Base-by-base conservation (phyloP, 208 protist species). In the Leishmania martiniquensis region DNA sequence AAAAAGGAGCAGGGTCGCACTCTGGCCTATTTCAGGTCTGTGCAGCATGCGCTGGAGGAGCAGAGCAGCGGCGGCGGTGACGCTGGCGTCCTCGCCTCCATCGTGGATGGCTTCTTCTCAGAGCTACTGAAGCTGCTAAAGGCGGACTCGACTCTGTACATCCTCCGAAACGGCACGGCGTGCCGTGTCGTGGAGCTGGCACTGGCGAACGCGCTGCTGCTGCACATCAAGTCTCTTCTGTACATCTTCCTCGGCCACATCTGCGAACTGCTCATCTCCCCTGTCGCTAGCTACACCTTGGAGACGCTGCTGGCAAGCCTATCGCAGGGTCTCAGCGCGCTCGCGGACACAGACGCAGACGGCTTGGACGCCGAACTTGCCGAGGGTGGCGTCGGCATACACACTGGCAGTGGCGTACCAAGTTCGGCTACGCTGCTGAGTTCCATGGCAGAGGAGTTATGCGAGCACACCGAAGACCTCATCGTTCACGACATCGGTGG, bases 1-100 rank as follows among this genome's bases (percentile, higher is more conserved):
- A 98, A 98, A 77, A 98, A 98, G 76, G 93, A 98, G 66, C 84
- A 85, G 29, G 91, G 96, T 57, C 91, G 94, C 71, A 98, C 88
- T 1, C 69, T 98, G 57, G 59, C 86, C 5, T 98, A 98, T 84
- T 98, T 98, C 83, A 87, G 72, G 71, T 94, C 92, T 20, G 91
- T 95, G 17, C 87, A 98, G 67, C 79, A 87, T 17, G 87, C 88
- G 2, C 76, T 98, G 25, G 89, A 91, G 10, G 91, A 95, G 60
- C 85, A 90, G 47, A 67, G 83, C n/a, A 82, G 81, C 68, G 85
- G 85, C 62, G 85, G 85, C 59, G 89, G 85, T 29, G 92, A 96
- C 75, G 76, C 89, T 5, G 83, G 69, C 17, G 82, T 82, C 34
- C 74, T 96, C 42, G 85, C 85, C 69, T 80, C 84, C 71, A 89